Percentiles rank a stretch among this genome's conserved stretches.
These are phyloP conservation scores for Camellia oleifera DNA, from an alignment of 179 eudicot species.

Conservation along the genomic window DNA sequence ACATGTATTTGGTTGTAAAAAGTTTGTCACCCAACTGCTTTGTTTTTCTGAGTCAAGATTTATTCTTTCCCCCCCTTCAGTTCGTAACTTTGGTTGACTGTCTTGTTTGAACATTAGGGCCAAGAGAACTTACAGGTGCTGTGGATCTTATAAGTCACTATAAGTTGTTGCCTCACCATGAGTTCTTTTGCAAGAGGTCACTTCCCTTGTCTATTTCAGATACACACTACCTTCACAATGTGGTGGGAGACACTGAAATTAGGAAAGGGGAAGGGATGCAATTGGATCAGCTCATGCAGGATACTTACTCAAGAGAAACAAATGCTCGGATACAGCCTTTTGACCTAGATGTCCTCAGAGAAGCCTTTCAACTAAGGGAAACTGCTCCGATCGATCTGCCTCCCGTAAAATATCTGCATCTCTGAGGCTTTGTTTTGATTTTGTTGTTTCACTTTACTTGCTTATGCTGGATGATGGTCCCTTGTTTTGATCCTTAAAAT, in stretches of 20 bases:
- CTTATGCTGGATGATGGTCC: background rate
- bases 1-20: background rate
- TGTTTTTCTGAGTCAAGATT: background rate
- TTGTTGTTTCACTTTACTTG: background rate
- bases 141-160: slow-evolving; percentile 86
- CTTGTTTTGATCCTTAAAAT: slow-evolving; percentile 6
- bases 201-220: slow-evolving; percentile 90
- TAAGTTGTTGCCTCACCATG: slow-evolving; percentile 86
- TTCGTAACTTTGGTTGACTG: slow-evolving; percentile 16
- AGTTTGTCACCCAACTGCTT: slow-evolving; percentile 8
- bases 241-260: slow-evolving; percentile 91
- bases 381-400: slow-evolving; percentile 76
- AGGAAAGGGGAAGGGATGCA: slow-evolving; percentile 98
- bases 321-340: slow-evolving; percentile 72
- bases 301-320: slow-evolving; percentile 53
- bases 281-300: slow-evolving; percentile 71
- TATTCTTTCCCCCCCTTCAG: background rate
- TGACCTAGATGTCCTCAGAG: slow-evolving; percentile 65
- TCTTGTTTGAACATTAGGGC: slow-evolving; percentile 71
- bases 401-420: slow-evolving; percentile 55
- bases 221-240: slow-evolving; percentile 94
- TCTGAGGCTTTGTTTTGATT: background rate
- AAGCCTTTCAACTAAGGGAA: slow-evolving; percentile 86
- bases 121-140: slow-evolving; percentile 96
- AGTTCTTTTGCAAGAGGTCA: slow-evolving; percentile 93